Evolutionary conservation across 805 yeast species (phyloP).

Genomic region (Schizosaccharomyces cryophilus): DNA sequence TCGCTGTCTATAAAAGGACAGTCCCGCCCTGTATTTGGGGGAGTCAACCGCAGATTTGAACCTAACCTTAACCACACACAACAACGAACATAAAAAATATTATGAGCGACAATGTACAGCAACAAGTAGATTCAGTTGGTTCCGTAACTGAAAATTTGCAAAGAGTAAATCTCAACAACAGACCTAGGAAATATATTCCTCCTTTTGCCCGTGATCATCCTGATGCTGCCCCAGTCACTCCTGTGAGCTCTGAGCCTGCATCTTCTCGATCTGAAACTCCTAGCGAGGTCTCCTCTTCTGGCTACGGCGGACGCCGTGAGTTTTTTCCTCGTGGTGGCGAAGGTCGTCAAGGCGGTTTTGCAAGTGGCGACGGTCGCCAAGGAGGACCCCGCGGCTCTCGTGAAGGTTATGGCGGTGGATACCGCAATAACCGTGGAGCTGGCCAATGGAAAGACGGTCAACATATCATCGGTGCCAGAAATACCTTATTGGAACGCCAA

Average conservation of each 20-base stretch:
- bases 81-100: background rate
- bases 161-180: background rate
- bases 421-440: constrained; percentile 12
- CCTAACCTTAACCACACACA: background rate
- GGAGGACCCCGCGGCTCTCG: constrained; percentile 6
- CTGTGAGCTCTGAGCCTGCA: constrained; percentile 1
- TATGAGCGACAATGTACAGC: constrained; percentile 2
- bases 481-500: constrained; percentile 47
- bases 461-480: constrained; percentile 58
- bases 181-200: background rate
- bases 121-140: constrained; percentile 2
- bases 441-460: constrained; percentile 75
- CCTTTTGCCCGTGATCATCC: constrained; percentile 4
- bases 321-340: constrained; percentile 3
- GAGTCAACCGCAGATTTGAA: background rate
- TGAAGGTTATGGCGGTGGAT: constrained; percentile 11
- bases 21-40: background rate
- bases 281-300: background rate
- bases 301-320: constrained; percentile 4
- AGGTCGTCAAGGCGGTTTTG: constrained; percentile 10
- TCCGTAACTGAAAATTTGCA: background rate
- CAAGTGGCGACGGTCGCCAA: constrained; percentile 9
- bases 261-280: background rate
- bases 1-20: background rate
- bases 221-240: constrained; percentile 5